Base-by-base conservation (phyloP, 2,329 filamentous ascomycete species). In the Massarina eburnea region DNA sequence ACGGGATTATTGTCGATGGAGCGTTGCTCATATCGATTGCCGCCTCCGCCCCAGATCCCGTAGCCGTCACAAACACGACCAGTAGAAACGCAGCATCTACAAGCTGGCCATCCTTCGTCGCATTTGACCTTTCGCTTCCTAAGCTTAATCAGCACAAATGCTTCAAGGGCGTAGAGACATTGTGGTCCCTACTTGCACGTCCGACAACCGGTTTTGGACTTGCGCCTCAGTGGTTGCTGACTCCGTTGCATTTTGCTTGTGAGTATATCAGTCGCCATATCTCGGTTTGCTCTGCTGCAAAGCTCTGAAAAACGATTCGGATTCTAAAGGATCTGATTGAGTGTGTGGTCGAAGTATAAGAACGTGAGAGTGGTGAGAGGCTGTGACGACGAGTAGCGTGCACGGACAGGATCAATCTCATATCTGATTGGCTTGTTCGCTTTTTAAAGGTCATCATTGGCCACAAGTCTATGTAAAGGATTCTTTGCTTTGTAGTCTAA, bases 1-100 rank as follows among this genome's bases (percentile, higher is more conserved):
- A 30, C 15, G 15, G 32, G 6, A 12, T 29, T 14, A 8, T 6
- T 36, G 18, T 8, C 14, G 39, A 19, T 17, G 14, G 27, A 14
- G 17, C 43, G 43, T 21, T 41, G 42, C 7, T 43, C 45, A 35
- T 59, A 58, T 12, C 46, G 51, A 29, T 54, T 64, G 3, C 66
- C 63, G 3, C 61, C 65, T 1, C 69, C 66, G 26, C 68, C 67
- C 70, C 69, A 71, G 41, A 75, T 64, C 52, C 69, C 76, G 46
- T 75, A 75, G n/a, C 73, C 72, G 42, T 74, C 69, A 44, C 70
- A 72, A 37, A 57, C 57, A 1, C 68, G 62, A 3, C 67, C 67
- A 7, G 70, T 71, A 14, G 56, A 65, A 6, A 58, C 43, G 45
- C 70, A 73, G 18, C 64, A 62, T 6, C 59, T 46, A 43, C 70